A percentile compares a stretch with the other conserved stretches of the same genome.
Evolutionary conservation across 2,329 filamentous ascomycete genomes (phyloP).

Genomic region (Pseudocercospora cruenta): DNA sequence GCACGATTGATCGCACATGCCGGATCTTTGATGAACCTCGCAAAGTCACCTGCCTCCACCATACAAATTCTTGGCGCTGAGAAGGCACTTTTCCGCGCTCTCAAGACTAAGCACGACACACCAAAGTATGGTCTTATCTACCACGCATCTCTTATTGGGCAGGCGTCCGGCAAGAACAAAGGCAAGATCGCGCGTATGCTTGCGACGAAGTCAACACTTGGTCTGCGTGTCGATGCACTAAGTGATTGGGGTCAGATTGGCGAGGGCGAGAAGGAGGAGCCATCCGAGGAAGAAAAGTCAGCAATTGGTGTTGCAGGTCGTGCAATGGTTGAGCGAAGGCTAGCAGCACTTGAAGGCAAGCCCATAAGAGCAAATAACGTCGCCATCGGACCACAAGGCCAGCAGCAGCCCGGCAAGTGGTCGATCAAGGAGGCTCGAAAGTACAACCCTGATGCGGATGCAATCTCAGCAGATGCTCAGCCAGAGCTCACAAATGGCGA

Average conservation of each 20-base stretch:
- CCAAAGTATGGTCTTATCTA: slow-evolving; percentile 97
- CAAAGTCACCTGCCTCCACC: slow-evolving; percentile 92
- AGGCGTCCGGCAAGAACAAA: slow-evolving; percentile 98
- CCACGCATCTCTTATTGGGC: slow-evolving; percentile 89
- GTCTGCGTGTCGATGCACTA: slow-evolving; percentile 88
- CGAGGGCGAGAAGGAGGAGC: slow-evolving; percentile 61
- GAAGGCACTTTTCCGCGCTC: slow-evolving; percentile 95
- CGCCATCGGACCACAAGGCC: slow-evolving; percentile 74
- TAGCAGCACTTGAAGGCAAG: slow-evolving; percentile 85
- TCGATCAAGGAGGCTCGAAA: slow-evolving; percentile 89
- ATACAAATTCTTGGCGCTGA: slow-evolving; percentile 98
- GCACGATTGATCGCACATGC: slow-evolving; percentile 93
- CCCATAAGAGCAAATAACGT: slow-evolving; percentile 77
- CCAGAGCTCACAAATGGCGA: slow-evolving; percentile 57
- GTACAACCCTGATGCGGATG: slow-evolving; percentile 94
- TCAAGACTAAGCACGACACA: slow-evolving; percentile 99
- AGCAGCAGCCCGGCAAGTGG: slow-evolving; percentile 72
- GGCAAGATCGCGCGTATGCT: slow-evolving; percentile 98
- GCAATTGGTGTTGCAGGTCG: slow-evolving; percentile 75
- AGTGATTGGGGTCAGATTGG: slow-evolving; percentile 73
- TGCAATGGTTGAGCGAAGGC: slow-evolving; percentile 73
- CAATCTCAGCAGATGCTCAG: slow-evolving; percentile 70
- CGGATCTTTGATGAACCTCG: slow-evolving; percentile 90
- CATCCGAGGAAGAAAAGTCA: slow-evolving; percentile 86
- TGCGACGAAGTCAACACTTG: slow-evolving; percentile 88